Evolutionary conservation across 163 green algal species (phyloP), one percentile per base, ranked within the genome.

Genomic region (Smithsoniella earleae): DNA sequence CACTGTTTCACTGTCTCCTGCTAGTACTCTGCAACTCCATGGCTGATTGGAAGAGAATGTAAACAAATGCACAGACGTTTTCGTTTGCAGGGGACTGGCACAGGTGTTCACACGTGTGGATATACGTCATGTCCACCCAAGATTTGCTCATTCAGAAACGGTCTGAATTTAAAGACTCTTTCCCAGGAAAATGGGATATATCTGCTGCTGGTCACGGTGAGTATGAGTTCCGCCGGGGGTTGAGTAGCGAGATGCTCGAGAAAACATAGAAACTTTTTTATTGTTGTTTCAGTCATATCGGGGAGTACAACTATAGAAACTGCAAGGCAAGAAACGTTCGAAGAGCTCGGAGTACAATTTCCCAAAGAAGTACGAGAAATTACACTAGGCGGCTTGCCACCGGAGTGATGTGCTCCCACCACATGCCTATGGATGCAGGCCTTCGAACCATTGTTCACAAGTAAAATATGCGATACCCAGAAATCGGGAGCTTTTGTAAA

Each of bases 121-220:
- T 69, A 18, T 69, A 69, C 25, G 58, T 69, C 30, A 33, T 69
- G 27, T 30, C 31, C 20, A 69, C 58, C 28, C 6, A 38, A 30
- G 58, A 69, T 8, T 31, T 69, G n/a, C 34, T 69, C 30, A 18
- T 69, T 13, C 58, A 69, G 27, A 30, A 69, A 36, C n/a, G 58
- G 25, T 33, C 58, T 40, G 58, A 69, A 36, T 69, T 69, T 34
- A 69, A 69, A 13, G 58, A 69, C 27, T 69, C 58, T 25, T 69
- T 30, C 30, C 30, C 58, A 18, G 34, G 58, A 16, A 43, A 43
- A 34, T 69, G 58, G 58, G 58, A 69, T 38, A 69, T 69, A 37
- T 69, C 58, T 16, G 58, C 34, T 69, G 58, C 58, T 43, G 58
- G 58, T 5, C 58, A 69, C 58, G 34, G 58, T 69, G 27, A 25